Evolutionary conservation across 75 land plant genomes (phyloP), one percentile per base, ranked within the genome.

Genomic region (Larix kaempferi): DNA sequence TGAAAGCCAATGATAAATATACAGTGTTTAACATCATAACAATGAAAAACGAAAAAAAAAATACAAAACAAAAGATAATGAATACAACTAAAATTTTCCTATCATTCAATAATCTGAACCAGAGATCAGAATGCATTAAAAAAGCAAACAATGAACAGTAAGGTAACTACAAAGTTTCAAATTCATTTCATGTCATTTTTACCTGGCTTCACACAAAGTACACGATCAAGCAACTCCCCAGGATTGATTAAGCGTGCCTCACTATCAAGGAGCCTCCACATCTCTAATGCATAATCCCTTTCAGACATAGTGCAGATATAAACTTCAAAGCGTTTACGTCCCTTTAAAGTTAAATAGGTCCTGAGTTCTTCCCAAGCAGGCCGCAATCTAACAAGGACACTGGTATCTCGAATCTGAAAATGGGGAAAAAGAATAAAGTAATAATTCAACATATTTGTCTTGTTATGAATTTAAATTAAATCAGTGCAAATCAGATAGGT

Each of bases 251-350:
- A 74, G 7, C 81, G 88, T 44, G 88, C 78, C 26, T 88, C 89
- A 19, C 89, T 84, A 62, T 88, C 89, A 61, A 88, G 84, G n/a
- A 88, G 78, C 66, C 89, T 79, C 89, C 89, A 88, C 89, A 88
- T 88, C 58, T 88, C 89, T 44, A 88, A 62, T 23, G 89, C 89
- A 77, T 88, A 88, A 71, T 88, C 89, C 75, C 80, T 88, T 75
- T 86, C 89, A 29, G 89, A 78, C 89, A 88, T 86, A 5, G 89
- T 88, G 74, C 89, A 88, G 14, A 88, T 81, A 65, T 81, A 88
- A 29, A 86, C 89, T 64, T 88, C 89, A 82, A 88, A 88, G 7
- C 89, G 75, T 63, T 86, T 88, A 29, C 89, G 84, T 22, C 89
- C 89, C 60, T 88, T 88, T 2, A 59, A 39, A 63, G 85, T 76